A percentile compares a stretch with the other conserved stretches of the same genome.
These are phyloP conservation scores for Saccharomyces jurei DNA, from an alignment of 805 yeast species.

Conservation along the genomic window DNA sequence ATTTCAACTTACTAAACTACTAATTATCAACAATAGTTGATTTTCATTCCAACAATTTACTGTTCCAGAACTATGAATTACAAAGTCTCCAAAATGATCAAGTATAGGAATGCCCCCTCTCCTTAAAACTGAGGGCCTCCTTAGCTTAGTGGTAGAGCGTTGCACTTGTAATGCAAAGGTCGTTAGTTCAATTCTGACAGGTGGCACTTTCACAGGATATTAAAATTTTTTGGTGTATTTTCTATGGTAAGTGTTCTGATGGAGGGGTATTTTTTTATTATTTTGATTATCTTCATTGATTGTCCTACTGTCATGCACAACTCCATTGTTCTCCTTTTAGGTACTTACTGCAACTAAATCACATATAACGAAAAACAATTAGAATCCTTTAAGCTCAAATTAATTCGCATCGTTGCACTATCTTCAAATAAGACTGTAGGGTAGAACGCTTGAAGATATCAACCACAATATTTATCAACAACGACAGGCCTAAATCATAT, in stretches of 20 bases:
- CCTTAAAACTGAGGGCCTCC: constrained; percentile 47
- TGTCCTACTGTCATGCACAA: neutral
- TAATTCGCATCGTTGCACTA: neutral
- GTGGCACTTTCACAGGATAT: constrained; percentile 40
- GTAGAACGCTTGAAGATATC: neutral
- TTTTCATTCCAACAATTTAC: too few species aligned
- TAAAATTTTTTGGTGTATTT: too few species aligned
- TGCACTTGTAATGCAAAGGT: constrained; percentile 99
- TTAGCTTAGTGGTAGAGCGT: constrained; percentile 99
- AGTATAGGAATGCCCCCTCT: too few species aligned
- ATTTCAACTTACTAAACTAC: too few species aligned
- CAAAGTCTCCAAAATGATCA: too few species aligned
- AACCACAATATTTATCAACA: neutral
- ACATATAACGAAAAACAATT: neutral
- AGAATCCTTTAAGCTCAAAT: neutral
- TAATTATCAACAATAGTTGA: too few species aligned
- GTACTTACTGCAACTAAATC: neutral
- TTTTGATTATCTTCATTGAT: neutral
- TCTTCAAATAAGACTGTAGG: neutral
- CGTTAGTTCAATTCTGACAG: constrained; percentile 91
- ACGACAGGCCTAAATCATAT: neutral
- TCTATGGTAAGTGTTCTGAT: too few species aligned
- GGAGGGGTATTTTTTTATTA: too few species aligned
- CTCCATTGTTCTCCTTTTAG: neutral
- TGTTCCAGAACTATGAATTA: too few species aligned